These are phyloP conservation scores for Thinopyrum elongatum DNA, from an alignment of 176 grass and related monocot species.

Conservation along the genomic window DNA sequence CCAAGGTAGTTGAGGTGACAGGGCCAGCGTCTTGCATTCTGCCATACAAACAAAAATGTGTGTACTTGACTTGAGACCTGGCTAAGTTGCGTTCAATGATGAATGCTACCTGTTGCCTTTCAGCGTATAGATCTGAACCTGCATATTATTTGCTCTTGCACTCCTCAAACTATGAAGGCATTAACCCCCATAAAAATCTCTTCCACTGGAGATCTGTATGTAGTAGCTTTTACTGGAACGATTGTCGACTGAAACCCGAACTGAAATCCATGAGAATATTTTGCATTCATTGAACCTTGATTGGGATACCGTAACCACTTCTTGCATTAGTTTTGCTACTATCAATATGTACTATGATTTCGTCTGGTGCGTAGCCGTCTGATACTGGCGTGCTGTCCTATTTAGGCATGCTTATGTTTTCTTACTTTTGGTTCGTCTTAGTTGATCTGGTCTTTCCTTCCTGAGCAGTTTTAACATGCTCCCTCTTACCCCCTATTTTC, in stretches of 20 bases:
- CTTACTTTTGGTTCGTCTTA: too few species aligned
- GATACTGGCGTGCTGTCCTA: too few species aligned
- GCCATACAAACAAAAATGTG: background rate
- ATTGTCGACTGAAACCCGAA: background rate
- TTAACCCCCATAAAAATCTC: background rate
- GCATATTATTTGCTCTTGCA: background rate
- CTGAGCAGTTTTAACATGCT: too few species aligned
- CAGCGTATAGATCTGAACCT: background rate
- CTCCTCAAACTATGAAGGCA: background rate
- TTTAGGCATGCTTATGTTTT: too few species aligned
- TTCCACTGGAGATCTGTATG: background rate
- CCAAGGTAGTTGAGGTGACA: background rate
- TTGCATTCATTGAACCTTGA: background rate
- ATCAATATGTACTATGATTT: background rate
- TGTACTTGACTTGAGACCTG: too few species aligned
- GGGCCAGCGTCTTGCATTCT: background rate
- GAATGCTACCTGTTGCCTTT: background rate
- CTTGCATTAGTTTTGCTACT: background rate
- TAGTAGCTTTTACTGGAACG: background rate
- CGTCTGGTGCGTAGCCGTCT: too few species aligned
- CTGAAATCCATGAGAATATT: background rate
- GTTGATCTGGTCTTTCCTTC: too few species aligned
- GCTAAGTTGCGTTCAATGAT: background rate
- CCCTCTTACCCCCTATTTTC: too few species aligned
- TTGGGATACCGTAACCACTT: background rate